These are phyloP conservation scores for Pilobolus umbonatus DNA, from an alignment of 192 early-diverging fungal species.

Conservation along the genomic window DNA sequence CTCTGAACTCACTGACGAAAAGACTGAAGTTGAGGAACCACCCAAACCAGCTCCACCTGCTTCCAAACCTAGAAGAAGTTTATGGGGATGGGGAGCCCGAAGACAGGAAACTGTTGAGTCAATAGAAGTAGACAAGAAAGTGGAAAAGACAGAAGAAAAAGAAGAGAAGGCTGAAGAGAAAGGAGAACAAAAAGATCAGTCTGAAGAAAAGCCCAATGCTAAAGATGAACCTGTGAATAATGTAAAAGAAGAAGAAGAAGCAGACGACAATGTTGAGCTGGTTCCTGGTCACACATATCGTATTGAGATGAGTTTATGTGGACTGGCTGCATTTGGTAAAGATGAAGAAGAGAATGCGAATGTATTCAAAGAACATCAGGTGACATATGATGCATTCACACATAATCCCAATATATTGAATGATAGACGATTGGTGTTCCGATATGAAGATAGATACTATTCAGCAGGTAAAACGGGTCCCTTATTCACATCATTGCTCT, in stretches of 20 bases:
- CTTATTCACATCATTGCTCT: conserved; percentile 51
- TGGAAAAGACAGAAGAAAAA: background rate
- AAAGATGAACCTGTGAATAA: background rate
- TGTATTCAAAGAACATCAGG: conserved; percentile 45
- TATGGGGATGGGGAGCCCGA: background rate
- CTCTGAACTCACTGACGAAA: background rate
- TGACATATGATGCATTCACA: conserved; percentile 55
- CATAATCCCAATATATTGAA: conserved; percentile 53
- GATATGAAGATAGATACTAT: conserved; percentile 59
- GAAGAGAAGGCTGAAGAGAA: background rate
- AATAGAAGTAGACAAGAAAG: background rate
- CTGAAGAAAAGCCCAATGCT: background rate
- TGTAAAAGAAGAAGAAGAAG: background rate
- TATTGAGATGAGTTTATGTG: conserved; percentile 58
- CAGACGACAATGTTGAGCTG: conserved; percentile 17
- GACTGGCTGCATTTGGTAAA: conserved; percentile 41
- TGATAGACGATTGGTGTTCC: conserved; percentile 51
- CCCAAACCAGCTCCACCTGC: background rate
- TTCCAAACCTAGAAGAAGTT: background rate
- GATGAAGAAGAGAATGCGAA: conserved; percentile 40
- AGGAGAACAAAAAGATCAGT: background rate
- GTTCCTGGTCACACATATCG: conserved; percentile 36
- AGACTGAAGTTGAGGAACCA: background rate
- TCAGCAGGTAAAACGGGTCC: conserved; percentile 59
- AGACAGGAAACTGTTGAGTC: background rate